Evolutionary conservation across 371 early-diverging fungal genomes (phyloP).

Genomic region (Mucor plumbeus): DNA sequence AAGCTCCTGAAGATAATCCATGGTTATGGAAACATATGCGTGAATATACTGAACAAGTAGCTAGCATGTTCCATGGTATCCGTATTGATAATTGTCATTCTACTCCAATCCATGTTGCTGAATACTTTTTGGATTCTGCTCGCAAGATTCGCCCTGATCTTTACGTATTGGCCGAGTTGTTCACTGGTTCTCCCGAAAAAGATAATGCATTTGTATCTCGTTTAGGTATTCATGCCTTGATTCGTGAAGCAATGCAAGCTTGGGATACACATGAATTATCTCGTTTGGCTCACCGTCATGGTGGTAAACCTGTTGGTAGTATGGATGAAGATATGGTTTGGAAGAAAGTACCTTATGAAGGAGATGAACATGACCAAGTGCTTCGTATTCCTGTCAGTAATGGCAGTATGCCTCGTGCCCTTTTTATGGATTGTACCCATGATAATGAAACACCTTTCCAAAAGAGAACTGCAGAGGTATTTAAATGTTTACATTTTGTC

Average conservation of each 20-base stretch:
- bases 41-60: slow-evolving; percentile 87
- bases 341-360: slow-evolving; percentile 49
- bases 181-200: slow-evolving; percentile 92
- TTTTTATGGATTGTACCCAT: slow-evolving; percentile 98
- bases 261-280: slow-evolving; percentile 92
- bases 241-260: slow-evolving; percentile 97
- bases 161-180: slow-evolving; percentile 96
- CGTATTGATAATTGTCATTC: slow-evolving; percentile 99
- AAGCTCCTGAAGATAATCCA: slow-evolving; percentile 82
- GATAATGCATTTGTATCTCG: slow-evolving; percentile 89
- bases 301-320: slow-evolving; percentile 86
- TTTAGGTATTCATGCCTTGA: slow-evolving; percentile 94
- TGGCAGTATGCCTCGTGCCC: slow-evolving; percentile 79
- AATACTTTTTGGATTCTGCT: slow-evolving; percentile 90
- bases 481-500: background rate
- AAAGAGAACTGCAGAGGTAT: slow-evolving; percentile 70
- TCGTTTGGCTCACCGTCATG: slow-evolving; percentile 86
- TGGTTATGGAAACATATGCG: slow-evolving; percentile 96
- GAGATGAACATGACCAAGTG: slow-evolving; percentile 44
- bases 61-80: slow-evolving; percentile 91
- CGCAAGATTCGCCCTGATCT: slow-evolving; percentile 85
- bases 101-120: slow-evolving; percentile 94
- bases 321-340: slow-evolving; percentile 67
- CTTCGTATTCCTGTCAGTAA: slow-evolving; percentile 42
- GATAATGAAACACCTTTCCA: slow-evolving; percentile 97